A percentile compares a stretch with the other conserved stretches of the same genome.
Conservation (phyloP, 2,329 filamentous ascomycete genomes). For the Claviceps sp. region DNA sequence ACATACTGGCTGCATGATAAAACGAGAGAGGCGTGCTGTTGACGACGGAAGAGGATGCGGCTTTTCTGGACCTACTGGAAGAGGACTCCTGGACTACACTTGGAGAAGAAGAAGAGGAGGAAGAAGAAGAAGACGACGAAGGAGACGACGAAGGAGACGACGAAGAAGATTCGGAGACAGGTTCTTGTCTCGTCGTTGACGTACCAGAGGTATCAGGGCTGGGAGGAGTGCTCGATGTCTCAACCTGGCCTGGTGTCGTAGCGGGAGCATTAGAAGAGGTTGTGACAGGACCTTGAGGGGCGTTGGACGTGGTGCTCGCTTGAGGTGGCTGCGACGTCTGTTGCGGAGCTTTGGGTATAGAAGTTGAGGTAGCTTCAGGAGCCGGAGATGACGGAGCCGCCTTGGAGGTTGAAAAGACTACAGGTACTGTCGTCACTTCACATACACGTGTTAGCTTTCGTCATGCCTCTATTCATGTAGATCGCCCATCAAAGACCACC, state of each 20-base stretch:
- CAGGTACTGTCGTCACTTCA: neutral
- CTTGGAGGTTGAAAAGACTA: neutral
- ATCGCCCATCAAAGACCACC: neutral
- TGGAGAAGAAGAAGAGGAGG: conserved; percentile 10
- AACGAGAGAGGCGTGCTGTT: neutral
- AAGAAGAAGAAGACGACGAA: conserved; percentile 8
- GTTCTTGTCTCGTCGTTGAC: conserved; percentile 15
- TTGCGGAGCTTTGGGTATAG: neutral
- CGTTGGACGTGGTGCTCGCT: conserved; percentile 3
- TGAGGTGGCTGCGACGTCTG: neutral
- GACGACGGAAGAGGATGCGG: conserved; percentile 9
- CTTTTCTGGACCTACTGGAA: conserved; percentile 14
- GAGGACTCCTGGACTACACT: conserved; percentile 16
- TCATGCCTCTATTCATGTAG: neutral
- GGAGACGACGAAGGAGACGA: neutral
- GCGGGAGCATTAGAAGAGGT: neutral
- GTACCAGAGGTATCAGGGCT: conserved; percentile 13
- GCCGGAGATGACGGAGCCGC: neutral
- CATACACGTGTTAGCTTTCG: neutral
- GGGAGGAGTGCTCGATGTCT: conserved; percentile 2
- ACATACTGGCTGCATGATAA: conserved; percentile 20
- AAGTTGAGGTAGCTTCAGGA: neutral
- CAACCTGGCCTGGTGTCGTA: conserved; percentile 1
- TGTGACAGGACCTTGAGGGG: conserved; percentile 3
- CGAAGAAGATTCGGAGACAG: conserved; percentile 17